Base-by-base conservation (phyloP, 257 asterid genomes). In the Leonotis leonurus region DNA sequence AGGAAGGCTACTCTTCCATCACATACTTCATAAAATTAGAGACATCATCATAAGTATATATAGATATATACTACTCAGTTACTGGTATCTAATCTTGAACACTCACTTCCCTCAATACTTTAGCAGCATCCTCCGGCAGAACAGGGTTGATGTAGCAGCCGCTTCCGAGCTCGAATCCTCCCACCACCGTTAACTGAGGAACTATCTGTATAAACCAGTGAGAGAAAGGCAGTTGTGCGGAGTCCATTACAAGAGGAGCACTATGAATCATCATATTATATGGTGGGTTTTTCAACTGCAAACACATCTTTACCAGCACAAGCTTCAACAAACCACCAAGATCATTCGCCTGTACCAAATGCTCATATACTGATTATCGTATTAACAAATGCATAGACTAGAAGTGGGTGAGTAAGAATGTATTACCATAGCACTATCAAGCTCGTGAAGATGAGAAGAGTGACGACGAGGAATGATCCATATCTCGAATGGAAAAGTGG, bases 161-260 rank as follows among this genome's bases (percentile, higher is more conserved):
- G 0, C 82, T 77, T 9, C 87, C 97, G 41, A 87, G 65, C 80
- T 93, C 99, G 39, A 93, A 93, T 18, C 96, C 99, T 12, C 85
- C 99, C 37, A 80, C 53, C 39, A 76, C 79, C 5, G 80, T 73
- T 30, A 93, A 73, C 56, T 89, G 99, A 51, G 97, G 99, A 66
- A 85, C 84, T 46, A 92, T 80, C 78, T 89, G 99, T 51, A 89
- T 66, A 76, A 77, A 93, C 99, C 99, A 93, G 77, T 89, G 99
- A 26, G 72, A 56, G 74, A 65, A 83, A n/a, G 77, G 68, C 41
- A 77, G 45, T 20, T 81, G 36, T 14, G 88, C 46, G 3, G 85
- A 65, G 20, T 80, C 81, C 3, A 61, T 43, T 25, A 50, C 73
- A 51, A 85, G 77, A 24, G 99, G 96, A 60, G 88, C 74, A 6